phyloP scores from a whole-genome alignment of 2,329 filamentous ascomycete genomes.

The Colletotrichum somersetense region DNA sequence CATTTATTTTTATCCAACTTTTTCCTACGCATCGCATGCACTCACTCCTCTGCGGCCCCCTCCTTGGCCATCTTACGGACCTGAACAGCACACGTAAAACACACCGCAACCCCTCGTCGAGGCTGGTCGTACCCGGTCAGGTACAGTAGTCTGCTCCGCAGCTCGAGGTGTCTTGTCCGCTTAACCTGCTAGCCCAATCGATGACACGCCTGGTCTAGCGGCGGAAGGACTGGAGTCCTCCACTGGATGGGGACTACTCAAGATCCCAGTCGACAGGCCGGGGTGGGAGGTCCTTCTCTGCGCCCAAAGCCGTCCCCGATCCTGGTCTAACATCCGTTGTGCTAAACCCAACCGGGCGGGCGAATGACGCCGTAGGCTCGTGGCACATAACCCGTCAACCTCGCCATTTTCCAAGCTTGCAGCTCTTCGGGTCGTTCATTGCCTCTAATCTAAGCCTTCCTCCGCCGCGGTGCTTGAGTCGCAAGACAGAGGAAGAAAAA shows the following conservation, averaged over 20 bases:
- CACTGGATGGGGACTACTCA: slow-evolving; percentile 21
- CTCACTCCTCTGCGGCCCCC: background rate
- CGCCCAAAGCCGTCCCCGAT: slow-evolving; percentile 26
- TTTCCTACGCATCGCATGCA: background rate
- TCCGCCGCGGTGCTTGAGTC: slow-evolving; percentile 43
- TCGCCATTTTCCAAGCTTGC: slow-evolving; percentile 37
- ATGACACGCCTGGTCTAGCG: slow-evolving; percentile 35
- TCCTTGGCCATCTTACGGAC: slow-evolving; percentile 18
- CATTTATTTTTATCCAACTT: slow-evolving; percentile 10
- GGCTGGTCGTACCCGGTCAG: slow-evolving; percentile 39
- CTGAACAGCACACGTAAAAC: slow-evolving; percentile 21
- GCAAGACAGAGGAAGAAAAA: slow-evolving; percentile 39
- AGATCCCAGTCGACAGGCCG: slow-evolving; percentile 18
- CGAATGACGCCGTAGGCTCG: slow-evolving; percentile 37
- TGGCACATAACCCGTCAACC: slow-evolving; percentile 39
- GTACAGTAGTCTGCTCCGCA: slow-evolving; percentile 12
- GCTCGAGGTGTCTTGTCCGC: slow-evolving; percentile 2
- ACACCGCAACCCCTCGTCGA: slow-evolving; percentile 27
- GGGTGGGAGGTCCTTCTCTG: slow-evolving; percentile 21
- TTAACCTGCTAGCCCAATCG: slow-evolving; percentile 36
- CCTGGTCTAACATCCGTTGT: slow-evolving; percentile 32
- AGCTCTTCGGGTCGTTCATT: background rate
- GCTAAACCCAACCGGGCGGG: slow-evolving; percentile 34
- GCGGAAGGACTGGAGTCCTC: slow-evolving; percentile 11
- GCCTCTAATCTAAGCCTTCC: slow-evolving; percentile 7